Evolutionary conservation across 1,284 basidiomycete species (phyloP).

Genomic region (Xanthoconium separans): DNA sequence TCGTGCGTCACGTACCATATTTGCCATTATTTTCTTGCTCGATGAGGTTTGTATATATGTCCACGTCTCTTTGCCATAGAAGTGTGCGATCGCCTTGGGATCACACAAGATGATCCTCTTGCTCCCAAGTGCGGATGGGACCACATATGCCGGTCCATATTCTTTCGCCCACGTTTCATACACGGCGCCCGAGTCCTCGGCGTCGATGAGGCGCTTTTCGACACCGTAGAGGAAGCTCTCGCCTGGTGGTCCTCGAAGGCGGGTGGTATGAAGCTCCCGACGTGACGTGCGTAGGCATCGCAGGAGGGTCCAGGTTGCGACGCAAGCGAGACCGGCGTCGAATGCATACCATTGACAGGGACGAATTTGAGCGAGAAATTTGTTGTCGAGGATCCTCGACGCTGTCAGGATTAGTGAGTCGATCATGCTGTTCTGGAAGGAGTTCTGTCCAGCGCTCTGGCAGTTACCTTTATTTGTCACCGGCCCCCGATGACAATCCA

Average conservation of each 20-base stretch:
- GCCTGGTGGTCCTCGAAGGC: not conserved
- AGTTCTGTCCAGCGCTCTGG: too few relatives aligned
- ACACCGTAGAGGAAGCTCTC: constrained; percentile 10
- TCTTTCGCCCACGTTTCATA: constrained; percentile 20
- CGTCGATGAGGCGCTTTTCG: not conserved
- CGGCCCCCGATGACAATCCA: too few relatives aligned
- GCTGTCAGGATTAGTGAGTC: constrained; percentile 1
- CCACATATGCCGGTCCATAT: not conserved
- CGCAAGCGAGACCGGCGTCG: not conserved
- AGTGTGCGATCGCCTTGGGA: constrained; percentile 41
- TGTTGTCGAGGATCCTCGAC: too few relatives aligned
- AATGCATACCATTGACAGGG: not conserved
- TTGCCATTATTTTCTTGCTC: constrained; percentile 39
- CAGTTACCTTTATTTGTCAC: too few relatives aligned
- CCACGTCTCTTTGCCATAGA: constrained; percentile 42
- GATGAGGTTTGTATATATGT: constrained; percentile 41
- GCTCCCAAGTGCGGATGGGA: constrained; percentile 43
- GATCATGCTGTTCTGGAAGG: too few relatives aligned
- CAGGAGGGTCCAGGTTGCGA: not conserved
- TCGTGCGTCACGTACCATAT: constrained; percentile 34
- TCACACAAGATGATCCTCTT: constrained; percentile 30
- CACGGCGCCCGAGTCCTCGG: not conserved
- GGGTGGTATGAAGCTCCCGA: not conserved
- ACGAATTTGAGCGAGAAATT: not conserved
- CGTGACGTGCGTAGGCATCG: not conserved